These are phyloP conservation scores for Acanthamoeba healyi DNA, from an alignment of 208 protist genomes.

Conservation along the genomic window DNA sequence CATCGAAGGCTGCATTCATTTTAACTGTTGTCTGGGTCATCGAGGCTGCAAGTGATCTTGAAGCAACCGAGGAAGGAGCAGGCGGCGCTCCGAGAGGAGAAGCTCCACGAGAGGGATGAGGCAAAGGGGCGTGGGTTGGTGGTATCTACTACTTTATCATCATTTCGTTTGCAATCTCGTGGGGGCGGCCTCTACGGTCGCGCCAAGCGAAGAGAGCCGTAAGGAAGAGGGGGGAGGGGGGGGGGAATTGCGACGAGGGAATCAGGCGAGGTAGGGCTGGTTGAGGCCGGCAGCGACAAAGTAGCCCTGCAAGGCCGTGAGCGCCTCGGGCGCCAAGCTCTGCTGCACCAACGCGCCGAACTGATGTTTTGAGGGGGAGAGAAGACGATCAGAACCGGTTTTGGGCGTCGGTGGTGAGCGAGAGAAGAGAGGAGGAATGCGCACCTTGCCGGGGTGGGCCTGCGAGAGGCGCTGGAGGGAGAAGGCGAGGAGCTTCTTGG, in stretches of 20 bases:
- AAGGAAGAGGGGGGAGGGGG: no score
- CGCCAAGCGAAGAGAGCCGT: no score
- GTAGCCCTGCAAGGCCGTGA: conserved; percentile 36
- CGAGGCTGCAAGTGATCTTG: conserved; percentile 26
- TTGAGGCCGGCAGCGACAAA: conserved; percentile 35
- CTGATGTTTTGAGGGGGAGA: background rate
- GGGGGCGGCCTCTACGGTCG: no score
- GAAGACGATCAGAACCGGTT: background rate
- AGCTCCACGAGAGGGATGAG: no score
- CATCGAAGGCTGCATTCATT: no score
- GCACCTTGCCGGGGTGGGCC: conserved; percentile 64
- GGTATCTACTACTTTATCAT: no score
- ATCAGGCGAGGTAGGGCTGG: conserved; percentile 51
- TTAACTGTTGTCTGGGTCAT: no score
- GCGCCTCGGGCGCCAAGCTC: conserved; percentile 16
- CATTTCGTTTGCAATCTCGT: no score
- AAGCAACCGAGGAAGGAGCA: conserved; percentile 13
- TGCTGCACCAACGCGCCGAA: conserved; percentile 35
- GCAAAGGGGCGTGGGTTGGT: no score
- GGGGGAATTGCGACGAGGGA: no score
- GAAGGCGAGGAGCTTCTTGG: conserved; percentile 64
- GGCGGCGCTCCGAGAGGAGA: conserved; percentile 2
- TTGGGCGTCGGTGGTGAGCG: background rate
- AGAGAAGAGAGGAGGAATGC: background rate
- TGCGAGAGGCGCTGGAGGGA: conserved; percentile 49